phyloP scores from a whole-genome alignment of 805 yeast species.

The Candida boidinii region DNA sequence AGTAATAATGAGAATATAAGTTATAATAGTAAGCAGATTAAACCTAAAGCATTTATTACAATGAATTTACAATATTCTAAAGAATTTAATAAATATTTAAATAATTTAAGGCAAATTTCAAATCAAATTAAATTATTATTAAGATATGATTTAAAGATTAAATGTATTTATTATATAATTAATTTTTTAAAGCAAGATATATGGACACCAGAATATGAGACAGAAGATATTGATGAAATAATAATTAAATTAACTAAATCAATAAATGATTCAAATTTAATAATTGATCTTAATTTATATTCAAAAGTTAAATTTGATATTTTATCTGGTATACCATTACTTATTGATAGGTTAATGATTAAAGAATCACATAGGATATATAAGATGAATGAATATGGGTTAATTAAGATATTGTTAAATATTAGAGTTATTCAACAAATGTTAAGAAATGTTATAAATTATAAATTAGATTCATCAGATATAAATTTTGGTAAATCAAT shows the following conservation, averaged over 20 bases:
- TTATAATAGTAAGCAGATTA: no score
- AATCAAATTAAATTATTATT: conserved; percentile 36
- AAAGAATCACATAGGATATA: conserved; percentile 41
- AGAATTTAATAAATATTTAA: conserved; percentile 29
- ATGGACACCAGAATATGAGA: conserved; percentile 43
- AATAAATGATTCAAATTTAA: conserved; percentile 36
- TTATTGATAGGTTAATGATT: conserved; percentile 44
- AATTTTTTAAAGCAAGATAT: conserved; percentile 38
- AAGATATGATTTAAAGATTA: conserved; percentile 48
- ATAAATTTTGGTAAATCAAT: conserved; percentile 48
- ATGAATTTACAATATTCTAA: conserved; percentile 18
- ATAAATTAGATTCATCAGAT: conserved; percentile 41
- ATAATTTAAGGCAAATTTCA: conserved; percentile 26
- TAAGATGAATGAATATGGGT: conserved; percentile 48
- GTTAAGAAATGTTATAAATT: conserved; percentile 46
- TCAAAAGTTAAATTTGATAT: conserved; percentile 22
- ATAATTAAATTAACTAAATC: conserved; percentile 44
- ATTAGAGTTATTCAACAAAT: conserved; percentile 62
- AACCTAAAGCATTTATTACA: conserved; percentile 17
- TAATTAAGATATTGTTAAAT: conserved; percentile 49
- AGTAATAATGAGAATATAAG: no score
- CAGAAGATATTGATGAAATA: conserved; percentile 52
- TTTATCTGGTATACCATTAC: conserved; percentile 39
- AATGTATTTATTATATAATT: conserved; percentile 42
- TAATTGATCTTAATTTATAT: conserved; percentile 25